phyloP scores from a whole-genome alignment of 2,329 filamentous ascomycete species.

The Zalaria obscura region DNA sequence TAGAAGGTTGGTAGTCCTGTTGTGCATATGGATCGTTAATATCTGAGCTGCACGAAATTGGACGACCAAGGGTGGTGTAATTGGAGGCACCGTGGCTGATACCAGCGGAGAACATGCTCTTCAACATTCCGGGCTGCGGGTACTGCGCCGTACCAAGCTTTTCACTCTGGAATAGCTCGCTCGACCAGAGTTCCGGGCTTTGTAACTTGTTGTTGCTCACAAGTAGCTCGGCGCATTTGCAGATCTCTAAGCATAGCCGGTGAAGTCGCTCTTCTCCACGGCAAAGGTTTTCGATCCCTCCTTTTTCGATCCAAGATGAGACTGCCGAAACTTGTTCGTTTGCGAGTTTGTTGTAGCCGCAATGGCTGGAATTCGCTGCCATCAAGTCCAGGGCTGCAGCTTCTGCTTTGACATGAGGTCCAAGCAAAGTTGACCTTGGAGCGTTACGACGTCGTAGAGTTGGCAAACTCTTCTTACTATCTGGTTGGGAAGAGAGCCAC shows the following conservation, averaged over 20 bases:
- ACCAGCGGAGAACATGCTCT: too few relatives aligned
- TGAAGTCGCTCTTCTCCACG: constrained; percentile 90
- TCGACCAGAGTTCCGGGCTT: constrained; percentile 82
- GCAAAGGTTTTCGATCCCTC: constrained; percentile 83
- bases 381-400: constrained; percentile 77
- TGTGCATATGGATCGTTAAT: too few relatives aligned
- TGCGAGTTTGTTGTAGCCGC: constrained; percentile 88
- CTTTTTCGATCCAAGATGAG: constrained; percentile 64
- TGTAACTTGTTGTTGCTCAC: constrained; percentile 74
- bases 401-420: constrained; percentile 64
- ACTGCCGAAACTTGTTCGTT: constrained; percentile 88
- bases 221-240: constrained; percentile 71
- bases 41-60: too few relatives aligned
- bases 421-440: constrained; percentile 31
- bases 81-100: too few relatives aligned
- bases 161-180: constrained; percentile 72
- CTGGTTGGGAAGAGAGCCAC: constrained; percentile 42
- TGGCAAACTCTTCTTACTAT: constrained; percentile 22
- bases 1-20: too few relatives aligned
- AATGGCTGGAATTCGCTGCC: constrained; percentile 68
- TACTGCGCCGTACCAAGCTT: too few relatives aligned
- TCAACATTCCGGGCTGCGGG: too few relatives aligned
- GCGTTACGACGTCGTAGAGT: constrained; percentile 27
- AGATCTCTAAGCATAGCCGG: constrained; percentile 80
- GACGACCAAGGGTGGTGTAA: too few relatives aligned